Conservation (phyloP, 2,329 filamentous ascomycete genomes). For the Aureobasidium sp. region DNA sequence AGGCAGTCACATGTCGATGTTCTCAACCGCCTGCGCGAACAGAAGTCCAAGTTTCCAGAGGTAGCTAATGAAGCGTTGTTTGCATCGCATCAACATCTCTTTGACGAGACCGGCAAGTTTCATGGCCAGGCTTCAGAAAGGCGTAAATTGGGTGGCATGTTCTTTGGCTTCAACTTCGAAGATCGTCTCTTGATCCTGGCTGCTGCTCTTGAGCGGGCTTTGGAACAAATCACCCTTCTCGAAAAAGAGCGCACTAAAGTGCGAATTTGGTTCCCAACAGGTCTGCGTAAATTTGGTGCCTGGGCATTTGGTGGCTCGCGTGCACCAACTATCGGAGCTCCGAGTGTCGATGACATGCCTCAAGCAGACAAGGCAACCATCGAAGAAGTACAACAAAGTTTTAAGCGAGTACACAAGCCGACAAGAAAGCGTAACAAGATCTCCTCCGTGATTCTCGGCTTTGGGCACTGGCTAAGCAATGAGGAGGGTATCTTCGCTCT, state of each 20-base stretch:
- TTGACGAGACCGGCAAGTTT: conserved; percentile 14
- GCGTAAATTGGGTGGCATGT: conserved; percentile 17
- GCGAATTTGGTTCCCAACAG: conserved; percentile 15
- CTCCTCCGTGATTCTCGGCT: conserved; percentile 46
- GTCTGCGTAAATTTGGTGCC: conserved; percentile 12
- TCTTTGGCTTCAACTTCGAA: conserved; percentile 22
- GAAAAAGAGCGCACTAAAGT: conserved; percentile 3
- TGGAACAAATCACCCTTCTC: conserved; percentile 9
- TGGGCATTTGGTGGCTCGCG: conserved; percentile 12
- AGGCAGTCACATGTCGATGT: conserved; percentile 9
- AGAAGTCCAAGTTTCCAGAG: not conserved
- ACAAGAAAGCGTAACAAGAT: conserved; percentile 43
- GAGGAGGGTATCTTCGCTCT: conserved; percentile 21
- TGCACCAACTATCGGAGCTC: not conserved
- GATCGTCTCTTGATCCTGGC: conserved; percentile 19
- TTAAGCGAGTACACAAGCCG: conserved; percentile 19
- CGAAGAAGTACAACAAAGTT: conserved; percentile 13
- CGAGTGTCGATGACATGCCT: conserved; percentile 6
- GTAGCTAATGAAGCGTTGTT: conserved; percentile 21
- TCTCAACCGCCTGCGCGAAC: conserved; percentile 6
- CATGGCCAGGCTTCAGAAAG: not conserved
- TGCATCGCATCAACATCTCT: conserved; percentile 13
- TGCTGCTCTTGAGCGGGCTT: not conserved
- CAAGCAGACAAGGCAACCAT: conserved; percentile 17
- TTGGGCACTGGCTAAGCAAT: conserved; percentile 27